Conservation (phyloP, 192 early-diverging fungal genomes). For the Ramicandelaber brevisporus region DNA sequence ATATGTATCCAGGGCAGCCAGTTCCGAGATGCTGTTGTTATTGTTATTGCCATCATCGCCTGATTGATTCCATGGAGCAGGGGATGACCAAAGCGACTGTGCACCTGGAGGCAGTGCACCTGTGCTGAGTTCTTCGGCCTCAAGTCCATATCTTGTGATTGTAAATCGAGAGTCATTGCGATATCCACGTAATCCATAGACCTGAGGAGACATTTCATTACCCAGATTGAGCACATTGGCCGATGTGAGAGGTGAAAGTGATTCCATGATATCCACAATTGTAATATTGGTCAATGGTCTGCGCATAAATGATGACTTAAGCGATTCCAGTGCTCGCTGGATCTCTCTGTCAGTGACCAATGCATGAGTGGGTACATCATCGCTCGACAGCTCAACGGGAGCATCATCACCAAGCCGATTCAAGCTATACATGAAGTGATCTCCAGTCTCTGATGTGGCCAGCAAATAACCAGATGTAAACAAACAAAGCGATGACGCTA, state of each 20-base stretch:
- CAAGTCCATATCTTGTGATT: slow-evolving; percentile 77
- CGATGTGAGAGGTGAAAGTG: slow-evolving; percentile 53
- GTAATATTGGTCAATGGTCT: slow-evolving; percentile 56
- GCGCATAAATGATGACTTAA: slow-evolving; percentile 27
- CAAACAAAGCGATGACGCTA: slow-evolving; percentile 48
- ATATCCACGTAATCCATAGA: slow-evolving; percentile 71
- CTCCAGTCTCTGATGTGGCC: slow-evolving; percentile 73
- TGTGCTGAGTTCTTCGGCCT: slow-evolving; percentile 77
- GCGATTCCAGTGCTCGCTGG: too few relatives aligned
- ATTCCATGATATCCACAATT: slow-evolving; percentile 79
- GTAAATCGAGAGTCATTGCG: slow-evolving; percentile 57
- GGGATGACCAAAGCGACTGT: slow-evolving; percentile 84
- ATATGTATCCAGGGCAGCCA: too few relatives aligned
- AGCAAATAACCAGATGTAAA: slow-evolving; percentile 88
- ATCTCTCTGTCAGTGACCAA: too few relatives aligned
- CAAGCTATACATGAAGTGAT: slow-evolving; percentile 83
- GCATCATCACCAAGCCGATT: slow-evolving; percentile 80
- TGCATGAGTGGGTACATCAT: slow-evolving; percentile 49
- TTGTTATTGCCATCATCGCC: too few relatives aligned
- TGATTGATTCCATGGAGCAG: too few relatives aligned
- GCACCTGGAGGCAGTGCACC: slow-evolving; percentile 83
- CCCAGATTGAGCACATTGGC: slow-evolving; percentile 69
- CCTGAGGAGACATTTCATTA: slow-evolving; percentile 80
- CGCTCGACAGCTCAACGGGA: too few relatives aligned
- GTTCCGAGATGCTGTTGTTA: too few relatives aligned